Base-by-base conservation (phyloP, 2,329 filamentous ascomycete genomes). In the Tolypocladium endophyticum region DNA sequence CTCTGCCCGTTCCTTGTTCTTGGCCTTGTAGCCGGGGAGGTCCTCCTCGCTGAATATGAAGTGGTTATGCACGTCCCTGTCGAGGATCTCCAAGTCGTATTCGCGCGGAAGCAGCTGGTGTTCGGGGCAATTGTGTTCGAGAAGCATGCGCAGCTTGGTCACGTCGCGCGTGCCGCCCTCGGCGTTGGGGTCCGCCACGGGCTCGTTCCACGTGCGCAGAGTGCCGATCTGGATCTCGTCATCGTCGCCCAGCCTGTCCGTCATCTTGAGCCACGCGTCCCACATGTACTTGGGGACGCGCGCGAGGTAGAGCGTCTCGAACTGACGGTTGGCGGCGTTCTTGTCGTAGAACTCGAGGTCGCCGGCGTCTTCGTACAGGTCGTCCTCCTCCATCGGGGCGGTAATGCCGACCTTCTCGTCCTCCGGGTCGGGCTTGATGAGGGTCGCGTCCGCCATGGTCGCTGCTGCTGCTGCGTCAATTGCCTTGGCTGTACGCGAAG, bases 1-100 rank as follows among this genome's bases (percentile, higher is more conserved):
- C 58, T 84, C 80, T n/a, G 79, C 77, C 57, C 81, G 78, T 55
- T 75, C 74, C 66, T 79, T 82, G 68, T 82, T 82, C 71, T 71
- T 71, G 20, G 70, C 72, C 65, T 75, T 75, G 68, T 72, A 76
- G 20, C 72, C 68, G 0, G 92, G 89, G 28, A 96, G 81, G 69
- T 97, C 91, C 72, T 96, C 92, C 74, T 99, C 94, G 47, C 89
- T 92, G 70, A 99, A 99, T 60, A 97, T 79, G 71, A 89, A 96
- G 25, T 92, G 94, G 73, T 96, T 97, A 68, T 84, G 85, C 39
- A 93, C 85, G n/a, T 83, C 72, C 59, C 73, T 69, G 56, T 80
- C 78, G 59, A 75, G 86, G 55, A 91, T 80, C 55, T 91, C 86
- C 60, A 97, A 77, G 65, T 90, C 84, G 74, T 97, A 99, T 69